Conservation (phyloP, 257 asterid genomes). For the Scutellaria barbata region DNA sequence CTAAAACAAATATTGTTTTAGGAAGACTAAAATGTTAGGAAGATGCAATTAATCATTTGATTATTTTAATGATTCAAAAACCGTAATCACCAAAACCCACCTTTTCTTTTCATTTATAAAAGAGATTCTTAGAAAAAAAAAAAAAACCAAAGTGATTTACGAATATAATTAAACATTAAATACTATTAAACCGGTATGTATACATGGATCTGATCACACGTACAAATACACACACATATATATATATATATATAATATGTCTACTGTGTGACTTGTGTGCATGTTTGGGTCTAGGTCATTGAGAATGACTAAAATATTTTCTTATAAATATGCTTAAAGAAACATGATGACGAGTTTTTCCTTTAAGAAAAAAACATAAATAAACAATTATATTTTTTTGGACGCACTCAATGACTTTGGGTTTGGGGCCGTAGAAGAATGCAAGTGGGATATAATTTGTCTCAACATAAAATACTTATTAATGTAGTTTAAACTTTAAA, state of each 20-base stretch:
- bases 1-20: too few species aligned
- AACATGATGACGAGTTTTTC: conserved; percentile 32
- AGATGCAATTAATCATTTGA: not conserved
- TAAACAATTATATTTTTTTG: conserved; percentile 42
- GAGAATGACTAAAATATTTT: conserved; percentile 14
- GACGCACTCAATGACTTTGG: conserved; percentile 44
- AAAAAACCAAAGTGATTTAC: not conserved
- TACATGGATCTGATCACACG: too few species aligned
- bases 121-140: not conserved
- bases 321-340: not conserved
- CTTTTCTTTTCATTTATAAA: too few species aligned
- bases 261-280: not conserved
- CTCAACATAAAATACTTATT: conserved; percentile 8
- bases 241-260: not conserved
- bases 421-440: conserved; percentile 37
- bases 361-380: conserved; percentile 43
- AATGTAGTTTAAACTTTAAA: conserved; percentile 35
- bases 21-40: conserved; percentile 6
- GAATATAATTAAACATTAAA: conserved; percentile 31
- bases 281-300: conserved; percentile 39
- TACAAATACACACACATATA: too few species aligned
- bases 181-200: too few species aligned
- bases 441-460: conserved; percentile 43
- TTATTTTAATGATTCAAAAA: conserved; percentile 7
- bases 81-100: conserved; percentile 20